These are phyloP conservation scores for Paspalum notatum DNA, from an alignment of 176 grass and related monocot genomes.

Conservation along the genomic window DNA sequence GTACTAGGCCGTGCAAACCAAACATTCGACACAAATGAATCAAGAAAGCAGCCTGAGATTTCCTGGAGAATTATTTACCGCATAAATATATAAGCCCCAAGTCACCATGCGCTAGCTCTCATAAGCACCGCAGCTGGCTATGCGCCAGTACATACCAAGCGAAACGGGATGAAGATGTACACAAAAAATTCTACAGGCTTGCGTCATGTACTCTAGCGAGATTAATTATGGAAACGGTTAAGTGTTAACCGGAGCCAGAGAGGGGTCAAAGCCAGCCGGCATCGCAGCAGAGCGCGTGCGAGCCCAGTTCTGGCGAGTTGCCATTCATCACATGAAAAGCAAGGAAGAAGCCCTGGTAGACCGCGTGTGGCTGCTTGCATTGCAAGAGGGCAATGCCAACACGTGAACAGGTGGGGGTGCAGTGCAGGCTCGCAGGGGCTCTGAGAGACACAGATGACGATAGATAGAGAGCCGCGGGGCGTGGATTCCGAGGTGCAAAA, in stretches of 20 bases:
- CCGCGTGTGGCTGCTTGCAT: background rate
- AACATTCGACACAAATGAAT: background rate
- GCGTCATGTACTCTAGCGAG: background rate
- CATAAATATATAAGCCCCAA: too few species aligned
- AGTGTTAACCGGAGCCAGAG: background rate
- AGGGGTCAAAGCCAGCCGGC: background rate
- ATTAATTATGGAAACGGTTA: background rate
- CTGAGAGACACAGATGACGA: too few species aligned
- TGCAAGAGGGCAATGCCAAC: slow-evolving; percentile 45
- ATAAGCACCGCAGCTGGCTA: background rate
- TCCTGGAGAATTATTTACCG: background rate
- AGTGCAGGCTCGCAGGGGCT: slow-evolving; percentile 37
- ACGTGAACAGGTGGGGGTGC: slow-evolving; percentile 76
- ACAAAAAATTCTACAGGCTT: background rate
- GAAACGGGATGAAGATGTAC: background rate
- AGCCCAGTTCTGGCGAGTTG: slow-evolving; percentile 27
- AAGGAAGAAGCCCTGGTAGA: slow-evolving; percentile 12
- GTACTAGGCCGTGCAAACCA: background rate
- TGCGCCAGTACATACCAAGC: background rate
- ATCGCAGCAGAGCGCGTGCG: background rate
- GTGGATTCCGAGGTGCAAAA: slow-evolving; percentile 71
- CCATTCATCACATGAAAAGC: slow-evolving; percentile 45
- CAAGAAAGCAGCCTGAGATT: background rate
- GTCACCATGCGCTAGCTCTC: too few species aligned
- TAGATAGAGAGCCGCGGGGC: slow-evolving; percentile 7